Conservation (phyloP, 2,329 filamentous ascomycete species). For the Cytospora piceicola region DNA sequence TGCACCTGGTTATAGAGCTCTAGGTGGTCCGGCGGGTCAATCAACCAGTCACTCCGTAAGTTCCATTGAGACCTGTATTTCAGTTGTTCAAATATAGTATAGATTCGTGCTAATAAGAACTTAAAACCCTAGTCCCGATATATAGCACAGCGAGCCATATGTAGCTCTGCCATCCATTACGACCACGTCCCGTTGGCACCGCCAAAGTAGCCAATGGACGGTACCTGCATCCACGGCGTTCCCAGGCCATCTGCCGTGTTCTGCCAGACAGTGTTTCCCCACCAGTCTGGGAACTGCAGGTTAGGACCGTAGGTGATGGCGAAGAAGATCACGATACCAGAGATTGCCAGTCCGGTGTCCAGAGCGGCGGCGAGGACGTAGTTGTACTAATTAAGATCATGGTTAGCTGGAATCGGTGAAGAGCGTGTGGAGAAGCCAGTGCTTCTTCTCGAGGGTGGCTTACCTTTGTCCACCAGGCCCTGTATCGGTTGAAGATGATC, state of each 20-base stretch:
- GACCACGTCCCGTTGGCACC: slow-evolving; percentile 40
- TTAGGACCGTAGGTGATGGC: slow-evolving; percentile 41
- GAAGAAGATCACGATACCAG: slow-evolving; percentile 43
- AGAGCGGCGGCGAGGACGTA: slow-evolving; percentile 42
- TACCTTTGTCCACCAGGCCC: slow-evolving; percentile 48
- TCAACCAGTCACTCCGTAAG: no score
- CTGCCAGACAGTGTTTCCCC: slow-evolving; percentile 43
- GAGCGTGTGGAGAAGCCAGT: neutral
- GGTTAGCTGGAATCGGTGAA: neutral
- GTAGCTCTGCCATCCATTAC: slow-evolving; percentile 27
- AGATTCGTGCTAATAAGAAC: no score
- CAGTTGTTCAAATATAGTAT: no score
- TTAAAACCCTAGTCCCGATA: neutral
- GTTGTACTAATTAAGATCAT: slow-evolving; percentile 42
- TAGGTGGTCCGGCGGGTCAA: no score
- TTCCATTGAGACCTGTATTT: no score
- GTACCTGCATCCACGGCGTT: slow-evolving; percentile 39
- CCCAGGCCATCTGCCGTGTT: slow-evolving; percentile 41
- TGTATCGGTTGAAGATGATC: slow-evolving; percentile 45
- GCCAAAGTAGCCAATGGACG: slow-evolving; percentile 41
- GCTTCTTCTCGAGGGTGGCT: neutral
- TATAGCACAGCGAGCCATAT: neutral
- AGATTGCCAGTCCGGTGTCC: slow-evolving; percentile 40
- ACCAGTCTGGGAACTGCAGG: slow-evolving; percentile 41
- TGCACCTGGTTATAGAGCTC: no score